Base-by-base conservation (phyloP, 768 basidiomycete genomes). In the Tulasnella sp. region DNA sequence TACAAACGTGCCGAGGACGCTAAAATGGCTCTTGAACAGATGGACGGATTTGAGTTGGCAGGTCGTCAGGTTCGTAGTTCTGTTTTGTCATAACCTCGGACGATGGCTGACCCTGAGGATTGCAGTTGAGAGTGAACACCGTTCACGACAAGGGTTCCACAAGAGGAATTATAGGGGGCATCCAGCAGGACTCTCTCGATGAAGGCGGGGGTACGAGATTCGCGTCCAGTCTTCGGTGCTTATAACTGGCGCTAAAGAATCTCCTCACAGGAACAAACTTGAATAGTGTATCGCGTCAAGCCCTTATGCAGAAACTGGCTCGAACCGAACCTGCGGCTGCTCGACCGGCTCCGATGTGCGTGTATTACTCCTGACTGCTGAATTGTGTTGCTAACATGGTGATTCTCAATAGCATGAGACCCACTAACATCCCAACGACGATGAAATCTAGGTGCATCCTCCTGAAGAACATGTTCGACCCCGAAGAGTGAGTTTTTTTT, bases 261-360 rank as follows among this genome's bases (percentile, higher is more conserved):
- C 31, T 80, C 1, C 34, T 31, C 27, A 81, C 84, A 97, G 95
- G 94, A 86, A 94, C 94, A 94, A 95, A 95, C 90, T 91, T 98
- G 89, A 98, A 98, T 88, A 94, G 94, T 89, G 94, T 94, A 84
- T 95, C 96, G 85, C 94, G 98, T 87, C 96, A 98, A 89, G 95
- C 96, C 86, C 95, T 99, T 88, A 99, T 99, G 98, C 95, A 97
- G 88, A 99, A 99, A 92, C 94, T 99, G 90, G 96, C 98, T 86
- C 95, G 98, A 88, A 94, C 91, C 87, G 86, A 86, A n/a, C 68
- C 68, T 16, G 62, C 80, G 19, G 21, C 80, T 16, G 21, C 42
- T 18, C 44, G 74, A 73, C 74, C 80, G 31, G 79, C 56, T 68
- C 68, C 80, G 42, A 79, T 81, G 75, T 80, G 5, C 14, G 72